Evolutionary conservation across 208 protist species (phyloP), one percentile per base, ranked within the genome.

Genomic region (Trypanosoma boissoni): DNA sequence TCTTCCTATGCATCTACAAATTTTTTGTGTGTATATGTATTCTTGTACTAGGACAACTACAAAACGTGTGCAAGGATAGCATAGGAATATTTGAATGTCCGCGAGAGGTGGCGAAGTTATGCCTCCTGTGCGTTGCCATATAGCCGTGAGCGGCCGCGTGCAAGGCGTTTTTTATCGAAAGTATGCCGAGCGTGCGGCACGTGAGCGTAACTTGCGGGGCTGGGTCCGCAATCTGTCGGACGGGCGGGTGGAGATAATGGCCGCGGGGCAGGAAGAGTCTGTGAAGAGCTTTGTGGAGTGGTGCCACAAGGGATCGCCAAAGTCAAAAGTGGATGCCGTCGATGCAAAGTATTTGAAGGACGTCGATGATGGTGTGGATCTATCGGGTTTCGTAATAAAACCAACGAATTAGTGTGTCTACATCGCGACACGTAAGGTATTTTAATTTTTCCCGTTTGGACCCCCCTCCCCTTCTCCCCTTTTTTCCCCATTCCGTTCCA

Each of bases 161-260:
- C 91, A 97, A 63, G 88, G 91, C 26, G 91, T 97, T 1, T 94
- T 91, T 58, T 95, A 84, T 32, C 76, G 88, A 58, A 95, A 94
- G 52, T 68, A 95, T 74, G 89, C 91, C 6, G 57, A 76, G 24
- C 54, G 54, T 4, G 53, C 62, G 4, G 88, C 83, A 3, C 4
- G 29, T 24, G 58, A 74, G 46, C 64, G 79, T 1, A 69, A 78
- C 0, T 53, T 97, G n/a, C 76, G 75, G 8, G 91, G 88, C 20
- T 95, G 78, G 72, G 86, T 95, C 37, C 76, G 78, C 32, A 95
- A 97, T 68, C 39, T 83, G 27, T 44, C 62, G 1, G 83, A 94
- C 56, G 81, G 86, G 14, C 66, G 77, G 1, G 91, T 97, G 6
- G 81, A 91, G 54, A 69, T 92, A 16, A 20, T 83, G 41, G 88